A percentile compares a stretch with the other conserved stretches of the same genome.
Conservation (phyloP, 768 basidiomycete species). For the Tricholoma terreum region DNA sequence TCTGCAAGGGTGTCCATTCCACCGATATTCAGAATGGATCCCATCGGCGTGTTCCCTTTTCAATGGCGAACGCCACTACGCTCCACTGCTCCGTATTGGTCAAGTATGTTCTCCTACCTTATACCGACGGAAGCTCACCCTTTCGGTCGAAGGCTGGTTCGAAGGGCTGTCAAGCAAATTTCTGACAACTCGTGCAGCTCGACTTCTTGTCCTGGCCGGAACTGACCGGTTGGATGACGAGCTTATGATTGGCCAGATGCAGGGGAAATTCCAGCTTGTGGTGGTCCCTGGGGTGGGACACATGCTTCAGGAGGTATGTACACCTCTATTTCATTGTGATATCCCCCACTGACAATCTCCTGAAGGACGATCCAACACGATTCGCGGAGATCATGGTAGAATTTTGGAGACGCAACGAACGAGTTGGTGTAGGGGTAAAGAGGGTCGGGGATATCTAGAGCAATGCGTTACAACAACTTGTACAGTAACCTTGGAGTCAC, state of each 20-base stretch:
- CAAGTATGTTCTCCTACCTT: conserved; percentile 47
- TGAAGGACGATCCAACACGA: conserved; percentile 79
- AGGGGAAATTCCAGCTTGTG: conserved; percentile 91
- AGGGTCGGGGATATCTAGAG: conserved; percentile 45
- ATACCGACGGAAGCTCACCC: background rate
- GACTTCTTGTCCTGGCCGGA: conserved; percentile 87
- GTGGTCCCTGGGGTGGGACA: conserved; percentile 89
- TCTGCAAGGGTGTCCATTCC: conserved; percentile 93
- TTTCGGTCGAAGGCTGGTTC: conserved; percentile 75
- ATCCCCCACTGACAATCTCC: background rate
- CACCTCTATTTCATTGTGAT: conserved; percentile 1
- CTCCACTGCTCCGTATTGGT: conserved; percentile 88
- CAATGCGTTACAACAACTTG: background rate
- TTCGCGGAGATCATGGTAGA: conserved; percentile 80
- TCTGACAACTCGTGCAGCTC: conserved; percentile 71
- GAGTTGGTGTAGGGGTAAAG: conserved; percentile 58
- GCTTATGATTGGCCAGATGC: conserved; percentile 97
- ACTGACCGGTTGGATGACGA: conserved; percentile 90
- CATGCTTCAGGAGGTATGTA: conserved; percentile 85
- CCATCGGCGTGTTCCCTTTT: conserved; percentile 40
- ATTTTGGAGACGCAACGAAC: conserved; percentile 90
- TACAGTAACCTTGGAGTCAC: background rate
- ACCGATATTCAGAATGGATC: conserved; percentile 57
- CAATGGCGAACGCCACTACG: conserved; percentile 84
- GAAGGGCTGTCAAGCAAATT: conserved; percentile 76